A percentile compares a stretch with the other conserved stretches of the same genome.
phyloP scores from a whole-genome alignment of 2,329 filamentous ascomycete species.

The Alternaria ethzedia region DNA sequence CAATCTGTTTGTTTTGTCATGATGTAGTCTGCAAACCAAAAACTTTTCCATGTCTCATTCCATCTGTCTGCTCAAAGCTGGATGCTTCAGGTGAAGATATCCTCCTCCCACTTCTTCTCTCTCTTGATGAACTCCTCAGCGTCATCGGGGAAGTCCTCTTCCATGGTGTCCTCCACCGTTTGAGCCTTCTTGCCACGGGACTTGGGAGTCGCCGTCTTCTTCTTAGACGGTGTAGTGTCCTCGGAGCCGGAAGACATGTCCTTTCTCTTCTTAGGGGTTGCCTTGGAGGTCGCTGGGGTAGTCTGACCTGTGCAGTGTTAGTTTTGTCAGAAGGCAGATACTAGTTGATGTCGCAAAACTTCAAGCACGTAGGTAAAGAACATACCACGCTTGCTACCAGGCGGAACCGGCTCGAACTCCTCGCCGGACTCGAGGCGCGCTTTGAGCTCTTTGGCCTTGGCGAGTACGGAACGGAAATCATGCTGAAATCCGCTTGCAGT shows the following conservation, averaged over 20 bases:
- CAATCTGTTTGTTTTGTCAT: too few species aligned
- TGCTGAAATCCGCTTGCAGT: too few species aligned
- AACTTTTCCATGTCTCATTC: too few species aligned
- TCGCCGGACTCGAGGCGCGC: neutral
- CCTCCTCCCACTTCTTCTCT: slow-evolving; percentile 14
- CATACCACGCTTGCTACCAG: too few species aligned
- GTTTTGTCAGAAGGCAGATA: neutral
- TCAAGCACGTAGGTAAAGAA: too few species aligned
- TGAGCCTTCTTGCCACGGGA: slow-evolving; percentile 15
- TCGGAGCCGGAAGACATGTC: slow-evolving; percentile 2
- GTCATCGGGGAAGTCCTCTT: slow-evolving; percentile 12
- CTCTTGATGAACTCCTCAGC: slow-evolving; percentile 20
- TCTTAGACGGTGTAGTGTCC: slow-evolving; percentile 24
- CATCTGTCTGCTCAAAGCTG: too few species aligned
- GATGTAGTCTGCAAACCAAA: too few species aligned
- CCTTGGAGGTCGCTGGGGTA: neutral
- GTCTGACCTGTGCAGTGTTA: slow-evolving; percentile 12
- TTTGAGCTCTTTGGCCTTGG: slow-evolving; percentile 38
- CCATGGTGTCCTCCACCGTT: neutral
- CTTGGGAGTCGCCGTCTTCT: slow-evolving; percentile 24
- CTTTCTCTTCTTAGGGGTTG: slow-evolving; percentile 15
- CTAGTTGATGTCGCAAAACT: too few species aligned
- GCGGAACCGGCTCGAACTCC: too few species aligned
- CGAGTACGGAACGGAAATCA: too few species aligned
- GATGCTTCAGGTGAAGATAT: neutral